Conservation (phyloP, 139 green algal genomes). For the Eudorina sp. region DNA sequence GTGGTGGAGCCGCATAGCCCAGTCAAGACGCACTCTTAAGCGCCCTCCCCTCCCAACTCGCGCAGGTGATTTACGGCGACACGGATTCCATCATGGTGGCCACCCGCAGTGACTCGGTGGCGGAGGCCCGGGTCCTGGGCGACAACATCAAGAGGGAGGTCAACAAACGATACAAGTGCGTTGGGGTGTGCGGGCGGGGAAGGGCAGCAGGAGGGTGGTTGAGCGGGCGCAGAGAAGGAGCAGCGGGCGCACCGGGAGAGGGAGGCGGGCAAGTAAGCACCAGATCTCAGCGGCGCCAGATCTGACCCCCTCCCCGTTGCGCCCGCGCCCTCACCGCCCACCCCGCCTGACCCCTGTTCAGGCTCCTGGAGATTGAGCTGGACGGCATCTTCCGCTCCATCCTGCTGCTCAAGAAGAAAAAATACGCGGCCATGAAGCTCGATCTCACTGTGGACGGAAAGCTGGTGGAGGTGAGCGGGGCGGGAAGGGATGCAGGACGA, state of each 20-base stretch:
- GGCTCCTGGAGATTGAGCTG: slow-evolving; percentile 97
- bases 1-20: too few species aligned
- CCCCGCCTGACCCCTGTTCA: slow-evolving; percentile 36
- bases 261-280: not conserved
- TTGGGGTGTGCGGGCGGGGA: not conserved
- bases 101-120: slow-evolving; percentile 79
- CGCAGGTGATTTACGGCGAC: slow-evolving; percentile 97
- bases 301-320: not conserved
- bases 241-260: too few species aligned
- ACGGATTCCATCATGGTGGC: slow-evolving; percentile 98
- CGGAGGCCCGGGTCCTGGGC: slow-evolving; percentile 78
- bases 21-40: too few species aligned
- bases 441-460: slow-evolving; percentile 66
- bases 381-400: slow-evolving; percentile 96
- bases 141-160: slow-evolving; percentile 81
- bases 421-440: slow-evolving; percentile 97
- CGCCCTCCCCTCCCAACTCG: too few species aligned
- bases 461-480: slow-evolving; percentile 67
- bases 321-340: not conserved
- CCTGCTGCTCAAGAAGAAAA: slow-evolving; percentile 99
- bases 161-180: slow-evolving; percentile 59
- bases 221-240: not conserved
- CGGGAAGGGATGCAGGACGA: not conserved
- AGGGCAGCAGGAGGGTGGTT: not conserved
- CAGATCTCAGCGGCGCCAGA: not conserved